Evolutionary conservation across 2,329 filamentous ascomycete genomes (phyloP).

Genomic region (Knufia petricola): DNA sequence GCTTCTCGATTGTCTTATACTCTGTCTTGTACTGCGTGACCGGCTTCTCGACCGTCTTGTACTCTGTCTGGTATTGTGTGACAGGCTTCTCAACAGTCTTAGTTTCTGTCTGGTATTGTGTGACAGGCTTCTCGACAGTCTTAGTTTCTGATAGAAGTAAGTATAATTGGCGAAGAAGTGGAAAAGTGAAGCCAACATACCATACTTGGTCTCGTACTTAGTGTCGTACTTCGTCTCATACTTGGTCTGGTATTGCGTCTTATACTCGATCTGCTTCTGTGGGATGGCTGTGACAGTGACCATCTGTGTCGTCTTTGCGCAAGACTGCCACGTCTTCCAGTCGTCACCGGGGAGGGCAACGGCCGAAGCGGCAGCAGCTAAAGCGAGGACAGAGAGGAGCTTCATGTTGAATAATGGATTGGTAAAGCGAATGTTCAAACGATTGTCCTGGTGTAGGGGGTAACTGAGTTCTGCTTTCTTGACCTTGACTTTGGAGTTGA

Average conservation of each 20-base stretch:
- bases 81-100: background rate
- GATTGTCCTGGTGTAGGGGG: background rate
- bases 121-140: too few relatives aligned
- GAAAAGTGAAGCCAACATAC: too few relatives aligned
- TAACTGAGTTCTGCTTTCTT: background rate
- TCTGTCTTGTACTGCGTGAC: background rate
- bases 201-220: background rate
- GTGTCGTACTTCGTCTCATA: constrained; percentile 1
- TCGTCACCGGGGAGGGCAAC: background rate
- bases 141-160: too few relatives aligned
- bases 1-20: background rate
- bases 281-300: background rate
- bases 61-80: background rate
- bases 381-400: constrained; percentile 1
- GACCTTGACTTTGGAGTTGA: constrained; percentile 3
- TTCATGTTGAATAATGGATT: constrained; percentile 4
- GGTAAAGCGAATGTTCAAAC: constrained; percentile 1
- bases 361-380: background rate
- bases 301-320: background rate
- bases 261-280: constrained; percentile 4
- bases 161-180: background rate
- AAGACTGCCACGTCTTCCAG: background rate
- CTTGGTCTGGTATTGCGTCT: background rate
- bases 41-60: background rate
- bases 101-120: background rate